Percentiles rank a stretch among this genome's conserved stretches.
Conservation (phyloP, 2,329 filamentous ascomycete species). For the Fusarium tuaranense region DNA sequence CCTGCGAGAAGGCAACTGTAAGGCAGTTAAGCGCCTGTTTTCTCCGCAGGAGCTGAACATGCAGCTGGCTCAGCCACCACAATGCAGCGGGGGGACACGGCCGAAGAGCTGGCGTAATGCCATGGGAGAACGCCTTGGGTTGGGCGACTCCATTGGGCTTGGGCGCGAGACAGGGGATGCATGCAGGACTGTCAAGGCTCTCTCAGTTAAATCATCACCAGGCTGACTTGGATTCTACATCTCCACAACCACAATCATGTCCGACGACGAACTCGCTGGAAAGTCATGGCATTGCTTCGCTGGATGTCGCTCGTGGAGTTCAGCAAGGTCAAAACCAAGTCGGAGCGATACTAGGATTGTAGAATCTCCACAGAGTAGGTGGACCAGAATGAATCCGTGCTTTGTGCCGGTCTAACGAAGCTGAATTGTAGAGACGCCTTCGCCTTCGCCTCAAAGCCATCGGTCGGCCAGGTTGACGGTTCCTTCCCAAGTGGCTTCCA, state of each 20-base stretch:
- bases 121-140: neutral
- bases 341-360: neutral
- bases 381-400: neutral
- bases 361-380: neutral
- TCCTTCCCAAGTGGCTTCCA: neutral
- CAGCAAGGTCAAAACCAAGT: neutral
- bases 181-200: neutral
- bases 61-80: neutral
- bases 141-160: neutral
- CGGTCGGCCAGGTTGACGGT: neutral
- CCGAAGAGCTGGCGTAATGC: neutral
- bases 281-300: neutral
- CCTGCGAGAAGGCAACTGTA: neutral
- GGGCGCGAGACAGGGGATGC: neutral
- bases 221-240: neutral
- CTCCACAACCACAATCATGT: neutral
- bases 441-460: neutral
- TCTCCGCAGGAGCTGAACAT: neutral
- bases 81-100: neutral
- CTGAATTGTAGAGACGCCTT: neutral
- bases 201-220: neutral
- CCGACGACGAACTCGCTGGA: neutral
- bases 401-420: neutral
- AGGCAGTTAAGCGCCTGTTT: neutral
- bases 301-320: neutral